Base-by-base conservation (phyloP, 2,329 filamentous ascomycete genomes). In the Achaetomium macrosporum region DNA sequence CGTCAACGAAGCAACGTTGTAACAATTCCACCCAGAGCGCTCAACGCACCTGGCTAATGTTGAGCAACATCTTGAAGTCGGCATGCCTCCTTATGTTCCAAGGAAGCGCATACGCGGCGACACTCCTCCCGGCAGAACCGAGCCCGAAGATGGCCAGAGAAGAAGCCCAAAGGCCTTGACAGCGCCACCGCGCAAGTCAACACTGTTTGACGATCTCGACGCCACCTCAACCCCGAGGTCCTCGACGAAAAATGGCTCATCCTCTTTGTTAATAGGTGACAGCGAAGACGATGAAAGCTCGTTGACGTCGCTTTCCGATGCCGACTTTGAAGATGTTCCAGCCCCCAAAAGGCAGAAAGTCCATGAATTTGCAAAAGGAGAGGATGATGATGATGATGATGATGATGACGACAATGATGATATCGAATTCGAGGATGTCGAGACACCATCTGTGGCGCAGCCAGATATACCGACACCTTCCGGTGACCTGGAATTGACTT, bases 401-500 rank as follows among this genome's bases (percentile, higher is more conserved):
- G 70, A 71, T 0, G 74, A 76, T 12, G 77, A 85, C 37, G 77
- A 80, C 10, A 78, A 84, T 33, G 81, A 84, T 36, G 80, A 84
- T 46, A 76, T 86, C 5, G 79, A 81, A 55, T 84, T 84, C 39
- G 83, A 84, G 57, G 78, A 81, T 58, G 79, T 83, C 11, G 65
- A 70, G 1, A 63, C 70, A 39, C 70, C 71, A 59, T 60, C 66
- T 52, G 60, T 66, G 45, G 59, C 68, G 53, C 63, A 73, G 57
- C 69, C 65, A 55, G 74, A 69, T 55, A 72, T 76, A 6, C 72
- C 76, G 46, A 69, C 71, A 2, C 74, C 81, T 1, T 75, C 81
- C 1, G 84, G 84, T 11, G 85, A 90, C 63, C 73, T 95, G 33
- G 85, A 92, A 59, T 72, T 95, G 61, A 92, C 86, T 0, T 71